Base-by-base conservation (phyloP, 75 land plant species). In the Pinus albicaulis region DNA sequence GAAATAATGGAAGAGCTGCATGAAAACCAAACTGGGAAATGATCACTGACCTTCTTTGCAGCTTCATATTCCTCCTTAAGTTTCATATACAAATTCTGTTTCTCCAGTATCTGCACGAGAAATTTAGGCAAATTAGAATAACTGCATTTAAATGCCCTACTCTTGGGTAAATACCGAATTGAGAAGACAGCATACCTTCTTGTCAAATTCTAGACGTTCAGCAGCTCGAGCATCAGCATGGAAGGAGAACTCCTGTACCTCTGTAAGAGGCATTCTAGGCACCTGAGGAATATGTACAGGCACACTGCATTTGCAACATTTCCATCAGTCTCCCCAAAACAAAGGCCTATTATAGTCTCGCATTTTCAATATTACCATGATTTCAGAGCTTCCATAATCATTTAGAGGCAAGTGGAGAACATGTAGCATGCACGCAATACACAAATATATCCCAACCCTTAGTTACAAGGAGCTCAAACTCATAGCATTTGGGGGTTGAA, bases 131-230 rank as follows among this genome's bases (percentile, higher is more conserved):
- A 64, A 16, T 38, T 41, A 20, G 53, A 11, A 68, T 41, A 38
- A 20, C 20, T 19, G 34, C 41, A 64, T 19, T 34, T 19, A 16
- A 48, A 6, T 22, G 24, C 34, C 38, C 23, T 41, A 68, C 41
- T 44, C 41, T 38, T 10, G 41, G 48, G 41, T 38, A 41, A 68
- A 68, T 20, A n/a, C 71, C 34, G 23, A 38, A 68, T 19, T 6
- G n/a, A 71, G 11, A 25, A 72, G 53, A 55, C 19, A 23, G n/a
- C n/a, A 14, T 56, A 94, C 99, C 92, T 92, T 90, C 56, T 84
- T 88, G 68, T 92, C 95, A 79, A 91, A 97, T 57, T 94, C 95
- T 36, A 88, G 82, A 80, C 99, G 92, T 64, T 97, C 90, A 3
- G 84, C 82, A 23, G 98, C 91, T 57, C 99, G 88, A 64, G 80